These are phyloP conservation scores for Didymella arachidicola DNA, from an alignment of 2,329 filamentous ascomycete genomes.

Conservation along the genomic window DNA sequence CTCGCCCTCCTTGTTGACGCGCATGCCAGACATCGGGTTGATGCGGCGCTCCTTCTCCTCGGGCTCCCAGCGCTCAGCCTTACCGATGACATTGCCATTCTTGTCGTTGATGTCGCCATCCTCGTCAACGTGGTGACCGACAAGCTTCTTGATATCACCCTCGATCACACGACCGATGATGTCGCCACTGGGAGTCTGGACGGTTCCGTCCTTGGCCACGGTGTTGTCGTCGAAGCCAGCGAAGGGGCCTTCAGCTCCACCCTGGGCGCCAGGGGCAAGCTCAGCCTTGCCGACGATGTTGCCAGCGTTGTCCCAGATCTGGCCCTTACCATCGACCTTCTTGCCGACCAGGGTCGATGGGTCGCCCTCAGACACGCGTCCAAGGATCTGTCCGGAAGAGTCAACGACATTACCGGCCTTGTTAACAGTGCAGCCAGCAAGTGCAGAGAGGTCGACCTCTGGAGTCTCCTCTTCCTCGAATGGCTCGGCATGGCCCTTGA, in stretches of 20 bases:
- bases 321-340: constrained; percentile 68
- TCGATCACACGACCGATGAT: constrained; percentile 60
- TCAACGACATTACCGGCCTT: constrained; percentile 70
- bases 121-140: constrained; percentile 60
- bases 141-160: constrained; percentile 60
- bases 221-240: constrained; percentile 65
- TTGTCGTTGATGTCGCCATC: constrained; percentile 62
- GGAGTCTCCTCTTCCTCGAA: constrained; percentile 60
- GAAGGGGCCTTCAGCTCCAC: constrained; percentile 64
- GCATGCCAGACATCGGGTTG: constrained; percentile 66
- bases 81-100: constrained; percentile 62
- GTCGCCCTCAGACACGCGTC: constrained; percentile 66
- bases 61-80: constrained; percentile 62
- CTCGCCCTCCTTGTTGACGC: constrained; percentile 62
- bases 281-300: constrained; percentile 68
- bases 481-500: constrained; percentile 66
- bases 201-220: constrained; percentile 65
- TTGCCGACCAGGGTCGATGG: constrained; percentile 64
- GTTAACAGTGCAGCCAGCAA: constrained; percentile 69
- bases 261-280: constrained; percentile 61
- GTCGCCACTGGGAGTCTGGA: constrained; percentile 56
- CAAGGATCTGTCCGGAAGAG: constrained; percentile 64
- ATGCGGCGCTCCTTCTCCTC: constrained; percentile 63
- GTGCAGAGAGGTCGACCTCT: constrained; percentile 64
- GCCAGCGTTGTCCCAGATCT: constrained; percentile 70